Evolutionary conservation across 257 asterid genomes (phyloP).

Genomic region (Fraxinus excelsior): DNA sequence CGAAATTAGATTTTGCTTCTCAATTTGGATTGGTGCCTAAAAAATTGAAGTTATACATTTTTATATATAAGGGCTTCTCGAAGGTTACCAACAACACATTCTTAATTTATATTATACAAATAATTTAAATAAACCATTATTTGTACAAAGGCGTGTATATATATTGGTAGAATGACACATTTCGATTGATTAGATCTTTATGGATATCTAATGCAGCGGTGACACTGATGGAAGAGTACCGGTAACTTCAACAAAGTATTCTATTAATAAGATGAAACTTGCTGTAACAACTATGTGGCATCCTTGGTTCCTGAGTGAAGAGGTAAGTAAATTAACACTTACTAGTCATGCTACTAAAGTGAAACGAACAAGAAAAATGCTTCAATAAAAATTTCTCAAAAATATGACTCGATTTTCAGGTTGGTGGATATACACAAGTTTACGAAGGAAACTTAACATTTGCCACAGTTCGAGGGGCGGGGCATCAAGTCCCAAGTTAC

Average conservation of each 20-base stretch:
- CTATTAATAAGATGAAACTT: slow-evolving; percentile 56
- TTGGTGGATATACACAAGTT: slow-evolving; percentile 72
- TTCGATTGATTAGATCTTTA: background rate
- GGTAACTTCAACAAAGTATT: slow-evolving; percentile 62
- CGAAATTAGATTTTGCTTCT: background rate
- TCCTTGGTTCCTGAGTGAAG: slow-evolving; percentile 65
- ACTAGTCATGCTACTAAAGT: no score
- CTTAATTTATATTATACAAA: no score
- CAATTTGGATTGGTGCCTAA: background rate
- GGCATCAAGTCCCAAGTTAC: slow-evolving; percentile 86
- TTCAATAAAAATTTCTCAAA: background rate
- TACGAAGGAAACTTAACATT: slow-evolving; percentile 58
- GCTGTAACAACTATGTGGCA: slow-evolving; percentile 49
- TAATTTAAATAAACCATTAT: no score
- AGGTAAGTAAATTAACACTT: slow-evolving; percentile 37
- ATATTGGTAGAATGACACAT: background rate
- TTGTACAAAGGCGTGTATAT: no score
- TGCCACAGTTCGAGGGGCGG: slow-evolving; percentile 79
- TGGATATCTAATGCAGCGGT: slow-evolving; percentile 51
- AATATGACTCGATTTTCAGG: slow-evolving; percentile 33
- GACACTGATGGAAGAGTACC: slow-evolving; percentile 82
- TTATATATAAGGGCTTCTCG: background rate
- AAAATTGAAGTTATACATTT: background rate
- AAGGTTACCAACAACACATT: no score
- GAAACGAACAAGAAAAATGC: no score